Evolutionary conservation across 306 rosid genomes (phyloP).

Genomic region (Spatholobus suberectus): DNA sequence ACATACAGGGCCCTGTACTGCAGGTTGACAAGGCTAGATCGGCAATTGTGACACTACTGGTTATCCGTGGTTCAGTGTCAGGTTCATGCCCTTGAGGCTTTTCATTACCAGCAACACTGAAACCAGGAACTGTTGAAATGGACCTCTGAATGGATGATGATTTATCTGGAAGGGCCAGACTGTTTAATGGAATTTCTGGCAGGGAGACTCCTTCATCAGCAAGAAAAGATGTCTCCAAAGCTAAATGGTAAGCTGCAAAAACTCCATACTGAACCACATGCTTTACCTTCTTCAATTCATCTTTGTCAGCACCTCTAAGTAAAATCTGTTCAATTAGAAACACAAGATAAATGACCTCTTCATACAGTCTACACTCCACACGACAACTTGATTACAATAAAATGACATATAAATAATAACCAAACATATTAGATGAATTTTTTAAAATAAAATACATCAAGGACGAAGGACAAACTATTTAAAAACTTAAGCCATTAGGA

Average conservation of each 20-base stretch:
- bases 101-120: slow-evolving; percentile 49
- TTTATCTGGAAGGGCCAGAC: slow-evolving; percentile 82
- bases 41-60: slow-evolving; percentile 54
- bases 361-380: slow-evolving; percentile 14
- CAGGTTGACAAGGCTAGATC: slow-evolving; percentile 50
- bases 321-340: slow-evolving; percentile 68
- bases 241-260: slow-evolving; percentile 98
- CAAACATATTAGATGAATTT: neutral
- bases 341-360: slow-evolving; percentile 42
- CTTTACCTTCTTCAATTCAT: slow-evolving; percentile 90
- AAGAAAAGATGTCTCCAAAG: slow-evolving; percentile 96
- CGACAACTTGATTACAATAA: neutral
- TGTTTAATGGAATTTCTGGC: slow-evolving; percentile 82
- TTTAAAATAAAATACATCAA: slow-evolving; percentile 21
- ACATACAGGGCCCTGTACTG: slow-evolving; percentile 46
- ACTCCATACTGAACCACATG: slow-evolving; percentile 96
- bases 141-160: slow-evolving; percentile 73
- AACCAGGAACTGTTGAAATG: slow-evolving; percentile 88
- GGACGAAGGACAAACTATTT: neutral
- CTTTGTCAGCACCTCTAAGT: slow-evolving; percentile 86
- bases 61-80: slow-evolving; percentile 54
- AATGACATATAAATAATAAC: slow-evolving; percentile 16
- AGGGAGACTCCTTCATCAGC: slow-evolving; percentile 98
- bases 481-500: slow-evolving; percentile 9
- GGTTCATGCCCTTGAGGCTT: slow-evolving; percentile 54